phyloP scores from a whole-genome alignment of 805 yeast genomes.

The Ogataea saltuana region DNA sequence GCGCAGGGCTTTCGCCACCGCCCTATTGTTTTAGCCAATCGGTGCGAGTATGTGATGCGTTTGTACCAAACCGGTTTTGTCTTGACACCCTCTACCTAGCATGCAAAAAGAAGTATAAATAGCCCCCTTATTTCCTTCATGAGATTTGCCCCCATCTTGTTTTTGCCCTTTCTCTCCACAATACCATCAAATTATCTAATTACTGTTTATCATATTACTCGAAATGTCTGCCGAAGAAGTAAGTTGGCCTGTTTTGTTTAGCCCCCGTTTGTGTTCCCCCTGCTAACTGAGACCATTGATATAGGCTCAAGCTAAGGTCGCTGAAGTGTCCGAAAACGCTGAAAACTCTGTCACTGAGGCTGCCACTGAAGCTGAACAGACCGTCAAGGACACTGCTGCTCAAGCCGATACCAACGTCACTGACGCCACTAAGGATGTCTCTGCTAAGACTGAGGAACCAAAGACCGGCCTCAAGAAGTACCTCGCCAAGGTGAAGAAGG shows the following conservation, averaged over 20 bases:
- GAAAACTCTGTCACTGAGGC: conserved; percentile 12
- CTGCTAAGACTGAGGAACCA: conserved; percentile 25
- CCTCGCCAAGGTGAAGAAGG: conserved; percentile 32
- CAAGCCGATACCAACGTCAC: conserved; percentile 14
- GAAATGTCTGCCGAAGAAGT: conserved; percentile 25
- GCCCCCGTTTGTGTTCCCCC: background rate
- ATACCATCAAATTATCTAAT: background rate
- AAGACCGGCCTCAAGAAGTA: conserved; percentile 32
- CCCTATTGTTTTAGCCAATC: conserved; percentile 2
- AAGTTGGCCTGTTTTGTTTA: conserved; percentile 1
- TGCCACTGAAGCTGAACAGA: conserved; percentile 11
- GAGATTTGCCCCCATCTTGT: background rate
- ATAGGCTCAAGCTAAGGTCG: conserved; percentile 15
- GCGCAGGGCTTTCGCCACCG: conserved; percentile 4
- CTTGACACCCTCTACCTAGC: conserved; percentile 3
- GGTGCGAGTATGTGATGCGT: conserved; percentile 7
- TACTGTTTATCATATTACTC: background rate
- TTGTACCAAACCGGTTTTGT: conserved; percentile 4
- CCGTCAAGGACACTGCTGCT: conserved; percentile 12
- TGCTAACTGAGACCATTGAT: background rate
- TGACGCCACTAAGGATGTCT: conserved; percentile 14
- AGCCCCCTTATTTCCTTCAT: conserved; percentile 3
- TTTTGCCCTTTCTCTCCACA: conserved; percentile 1
- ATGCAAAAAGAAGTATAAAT: conserved; percentile 3
- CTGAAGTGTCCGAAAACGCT: conserved; percentile 10